A percentile compares a stretch with the other conserved stretches of the same genome.
These are phyloP conservation scores for Knoxia roxburghii DNA, from an alignment of 257 asterid species.

Conservation along the genomic window DNA sequence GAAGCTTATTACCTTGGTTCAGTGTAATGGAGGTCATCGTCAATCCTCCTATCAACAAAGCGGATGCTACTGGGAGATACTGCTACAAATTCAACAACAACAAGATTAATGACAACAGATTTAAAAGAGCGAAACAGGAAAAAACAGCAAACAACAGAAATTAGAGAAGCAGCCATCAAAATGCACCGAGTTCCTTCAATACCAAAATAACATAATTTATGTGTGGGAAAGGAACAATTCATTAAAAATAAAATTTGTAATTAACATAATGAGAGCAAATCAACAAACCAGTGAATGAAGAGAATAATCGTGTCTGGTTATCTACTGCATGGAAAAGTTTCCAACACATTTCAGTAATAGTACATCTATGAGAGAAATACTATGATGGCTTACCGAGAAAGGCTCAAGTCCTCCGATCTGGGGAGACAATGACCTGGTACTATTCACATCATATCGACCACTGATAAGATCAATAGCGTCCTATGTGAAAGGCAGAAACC, in stretches of 20 bases:
- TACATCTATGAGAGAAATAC: background rate
- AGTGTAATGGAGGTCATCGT: slow-evolving; percentile 81
- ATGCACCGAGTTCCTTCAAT: background rate
- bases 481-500: slow-evolving; percentile 29
- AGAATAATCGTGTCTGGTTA: background rate
- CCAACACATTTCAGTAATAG: background rate
- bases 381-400: slow-evolving; percentile 51
- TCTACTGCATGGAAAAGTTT: background rate
- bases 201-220: too few relatives aligned
- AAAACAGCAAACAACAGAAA: too few relatives aligned
- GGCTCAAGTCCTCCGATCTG: slow-evolving; percentile 61
- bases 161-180: background rate
- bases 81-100: slow-evolving; percentile 24
- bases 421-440: slow-evolving; percentile 49
- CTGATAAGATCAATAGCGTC: slow-evolving; percentile 91
- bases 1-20: slow-evolving; percentile 60
- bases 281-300: background rate
- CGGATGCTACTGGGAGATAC: slow-evolving; percentile 99
- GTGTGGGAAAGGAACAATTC: background rate
- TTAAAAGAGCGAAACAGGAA: background rate
- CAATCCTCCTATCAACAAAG: slow-evolving; percentile 82
- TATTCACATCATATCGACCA: slow-evolving; percentile 73
- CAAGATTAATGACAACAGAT: background rate
- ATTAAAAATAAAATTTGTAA: background rate
- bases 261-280: background rate